A percentile compares a stretch with the other conserved stretches of the same genome.
Evolutionary conservation across 2,329 filamentous ascomycete species (phyloP).

Genomic region (Leptographium radiaticola): DNA sequence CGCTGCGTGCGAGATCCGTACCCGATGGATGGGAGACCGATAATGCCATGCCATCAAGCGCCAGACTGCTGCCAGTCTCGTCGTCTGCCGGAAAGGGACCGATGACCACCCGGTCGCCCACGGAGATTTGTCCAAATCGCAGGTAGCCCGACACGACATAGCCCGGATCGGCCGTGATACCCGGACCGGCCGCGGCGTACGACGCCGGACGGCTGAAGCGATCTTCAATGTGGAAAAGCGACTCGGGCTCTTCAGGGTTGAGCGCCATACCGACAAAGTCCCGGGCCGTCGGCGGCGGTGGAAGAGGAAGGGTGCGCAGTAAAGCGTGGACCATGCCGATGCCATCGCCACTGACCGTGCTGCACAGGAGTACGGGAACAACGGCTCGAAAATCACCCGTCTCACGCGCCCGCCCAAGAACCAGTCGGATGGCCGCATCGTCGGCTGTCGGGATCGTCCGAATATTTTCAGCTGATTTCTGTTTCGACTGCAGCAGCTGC

Average conservation of each 20-base stretch:
- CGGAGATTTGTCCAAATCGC: slow-evolving; percentile 61
- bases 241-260: slow-evolving; percentile 46
- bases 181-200: slow-evolving; percentile 34
- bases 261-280: slow-evolving; percentile 41
- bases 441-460: slow-evolving; percentile 44
- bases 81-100: slow-evolving; percentile 61
- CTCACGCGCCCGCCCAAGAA: slow-evolving; percentile 36
- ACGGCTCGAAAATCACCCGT: slow-evolving; percentile 30
- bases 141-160: slow-evolving; percentile 78
- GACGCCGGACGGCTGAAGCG: slow-evolving; percentile 64
- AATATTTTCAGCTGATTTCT: slow-evolving; percentile 30
- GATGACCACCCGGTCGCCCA: slow-evolving; percentile 66
- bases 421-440: slow-evolving; percentile 40
- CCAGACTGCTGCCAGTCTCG: slow-evolving; percentile 35
- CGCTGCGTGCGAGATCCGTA: slow-evolving; percentile 36
- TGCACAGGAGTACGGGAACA: slow-evolving; percentile 81
- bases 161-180: slow-evolving; percentile 34
- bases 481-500: slow-evolving; percentile 52
- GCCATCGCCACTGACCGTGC: slow-evolving; percentile 71
- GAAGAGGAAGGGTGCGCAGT: slow-evolving; percentile 61
- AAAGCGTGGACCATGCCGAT: slow-evolving; percentile 74
- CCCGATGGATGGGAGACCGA: slow-evolving; percentile 41
- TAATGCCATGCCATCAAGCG: slow-evolving; percentile 31
- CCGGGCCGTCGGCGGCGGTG: slow-evolving; percentile 36
- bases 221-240: slow-evolving; percentile 83